A percentile compares a stretch with the other conserved stretches of the same genome.
Conservation (phyloP, 2,329 filamentous ascomycete genomes). For the Colletotrichum falcatum region DNA sequence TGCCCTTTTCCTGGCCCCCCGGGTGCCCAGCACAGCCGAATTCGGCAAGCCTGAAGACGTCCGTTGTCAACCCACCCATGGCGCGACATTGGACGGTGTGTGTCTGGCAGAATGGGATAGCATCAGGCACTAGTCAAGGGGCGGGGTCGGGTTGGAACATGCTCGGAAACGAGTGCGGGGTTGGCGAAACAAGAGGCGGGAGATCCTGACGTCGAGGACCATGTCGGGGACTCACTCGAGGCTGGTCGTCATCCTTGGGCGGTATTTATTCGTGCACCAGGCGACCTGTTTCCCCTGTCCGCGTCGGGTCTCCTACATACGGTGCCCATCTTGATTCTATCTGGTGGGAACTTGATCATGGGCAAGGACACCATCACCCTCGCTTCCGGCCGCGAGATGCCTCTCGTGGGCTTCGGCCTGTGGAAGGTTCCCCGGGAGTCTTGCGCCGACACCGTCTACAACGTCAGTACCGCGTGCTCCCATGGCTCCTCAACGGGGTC, state of each 20-base stretch:
- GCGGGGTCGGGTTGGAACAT: slow-evolving; percentile 17
- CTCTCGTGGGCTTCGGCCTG: slow-evolving; percentile 72
- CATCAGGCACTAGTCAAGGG: not conserved
- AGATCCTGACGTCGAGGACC: not conserved
- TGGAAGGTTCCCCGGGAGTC: slow-evolving; percentile 72
- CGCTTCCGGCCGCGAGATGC: slow-evolving; percentile 63
- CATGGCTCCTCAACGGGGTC: too few species aligned
- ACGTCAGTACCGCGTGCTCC: slow-evolving; percentile 40
- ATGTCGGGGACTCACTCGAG: slow-evolving; percentile 3
- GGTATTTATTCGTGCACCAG: not conserved
- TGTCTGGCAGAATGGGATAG: not conserved
- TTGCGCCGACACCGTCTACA: slow-evolving; percentile 72
- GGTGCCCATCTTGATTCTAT: not conserved
- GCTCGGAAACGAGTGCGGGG: not conserved
- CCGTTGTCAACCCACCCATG: slow-evolving; percentile 16
- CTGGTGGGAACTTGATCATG: slow-evolving; percentile 25
- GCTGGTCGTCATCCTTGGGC: slow-evolving; percentile 1
- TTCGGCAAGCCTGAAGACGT: not conserved
- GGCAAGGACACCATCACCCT: slow-evolving; percentile 57
- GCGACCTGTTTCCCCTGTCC: not conserved
- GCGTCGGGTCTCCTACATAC: too few species aligned
- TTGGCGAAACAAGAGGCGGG: too few species aligned
- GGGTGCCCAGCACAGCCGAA: not conserved
- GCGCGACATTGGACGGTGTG: slow-evolving; percentile 11
- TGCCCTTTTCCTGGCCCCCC: not conserved